Base-by-base conservation (phyloP, 257 asterid genomes). In the Nicotiana knightiana region DNA sequence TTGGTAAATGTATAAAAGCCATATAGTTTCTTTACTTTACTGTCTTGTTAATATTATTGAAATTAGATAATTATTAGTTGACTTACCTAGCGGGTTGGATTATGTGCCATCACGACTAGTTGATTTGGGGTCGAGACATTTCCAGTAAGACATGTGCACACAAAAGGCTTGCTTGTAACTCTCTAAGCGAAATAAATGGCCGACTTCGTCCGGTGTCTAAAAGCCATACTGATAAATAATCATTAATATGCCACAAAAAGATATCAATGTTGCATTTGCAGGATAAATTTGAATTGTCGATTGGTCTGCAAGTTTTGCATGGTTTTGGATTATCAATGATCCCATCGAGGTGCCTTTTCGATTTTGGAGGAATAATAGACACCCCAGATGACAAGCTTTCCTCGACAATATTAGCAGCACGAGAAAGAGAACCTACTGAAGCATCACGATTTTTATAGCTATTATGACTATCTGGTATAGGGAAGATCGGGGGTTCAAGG, bases 121-220 rank as follows among this genome's bases (percentile, higher is more conserved):
- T 21, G 24, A 21, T 21, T 21, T 21, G 24, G 0, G 24, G 24
- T 21, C 24, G 24, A 21, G 24, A 21, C 30, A 80, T 83, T 83
- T 77, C 93, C 97, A 82, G 93, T 87, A n/a, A 88, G 80, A 83
- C 97, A 95, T 9, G 97, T 95, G 88, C 99, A 95, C 67, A 90
- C 90, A 87, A 95, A 95, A 81, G 98, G 99, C 66, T 90, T 90
- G 85, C 81, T 93, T 94, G 81, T 90, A 95, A 80, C 85, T 78
- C 48, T 39, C 76, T 82, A 68, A 95, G 84, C 4, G 94, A 88
- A 93, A 92, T 82, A 87, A 93, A 95, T 58, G 97, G 98, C 6
- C 97, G 92, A 86, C 93, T 97, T 81, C 99, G 84, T 28, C 99
- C 99, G 9, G 97, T 94, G 85, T 95, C 99, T 92, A 95, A 85